Evolutionary conservation across 345 rosid species (phyloP), one percentile per base, ranked within the genome.

Genomic region (Bruguiera sexangula): DNA sequence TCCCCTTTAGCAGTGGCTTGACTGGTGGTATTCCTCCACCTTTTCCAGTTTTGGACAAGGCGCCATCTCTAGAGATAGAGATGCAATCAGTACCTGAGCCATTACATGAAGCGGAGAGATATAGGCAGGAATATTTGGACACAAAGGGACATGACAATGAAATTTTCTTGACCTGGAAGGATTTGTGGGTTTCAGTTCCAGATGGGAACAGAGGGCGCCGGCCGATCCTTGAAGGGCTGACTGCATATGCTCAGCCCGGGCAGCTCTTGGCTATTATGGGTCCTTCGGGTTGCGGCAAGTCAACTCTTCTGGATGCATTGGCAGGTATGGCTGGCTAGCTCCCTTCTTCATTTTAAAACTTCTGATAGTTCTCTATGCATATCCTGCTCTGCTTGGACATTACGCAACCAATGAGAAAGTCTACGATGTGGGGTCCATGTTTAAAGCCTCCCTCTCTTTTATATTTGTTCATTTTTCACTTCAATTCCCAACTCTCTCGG

Each of bases 281-380:
- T 59, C 88, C 89, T 70, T 84, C 83, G 0, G 89, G 86, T 27
- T 76, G 57, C 32, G 89, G 87, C 71, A 86, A 86, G 74, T 75
- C 90, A 3, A 79, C 90, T 20, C 86, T 84, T 52, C 80, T 86
- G 0, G 86, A 86, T 72, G 72, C 85, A 0, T 59, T 86, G 37
- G 85, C 84, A 68, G 88, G 89, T 84, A 65, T 8, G 43, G 15
- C 15, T 7, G 4, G 2, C 5, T 46, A 0, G 55, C 20, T 20
- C 2, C 11, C 11, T 37, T 37, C 9, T 37, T 1, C 11, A 8
- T 10, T 37, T 8, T 37, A 37, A 37, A 8, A 37, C 43, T 37
- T 37, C 43, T 37, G 8, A 8, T 10, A 6, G 37, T 6, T 6
- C 9, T 34, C 9, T 6, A 34, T 34, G 9, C 37, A 34, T 34